phyloP scores from a whole-genome alignment of 1,284 basidiomycete species.

The Malassezia globosa region DNA sequence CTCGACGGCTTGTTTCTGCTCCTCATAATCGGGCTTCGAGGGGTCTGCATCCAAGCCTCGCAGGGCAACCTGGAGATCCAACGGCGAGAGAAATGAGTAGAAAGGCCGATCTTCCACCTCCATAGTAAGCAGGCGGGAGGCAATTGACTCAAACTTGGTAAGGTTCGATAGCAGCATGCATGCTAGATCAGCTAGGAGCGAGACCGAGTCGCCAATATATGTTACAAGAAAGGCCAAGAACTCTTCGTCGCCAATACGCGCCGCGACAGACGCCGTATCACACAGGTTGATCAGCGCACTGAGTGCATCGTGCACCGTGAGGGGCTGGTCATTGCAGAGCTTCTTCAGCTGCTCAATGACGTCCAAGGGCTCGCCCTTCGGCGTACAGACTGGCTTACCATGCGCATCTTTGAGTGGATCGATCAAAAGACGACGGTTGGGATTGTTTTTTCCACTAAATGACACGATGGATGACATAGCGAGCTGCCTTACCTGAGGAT shows the following conservation, averaged over 20 bases:
- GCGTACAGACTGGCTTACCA: constrained; percentile 24
- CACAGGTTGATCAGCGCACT: constrained; percentile 86
- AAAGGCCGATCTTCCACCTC: constrained; percentile 44
- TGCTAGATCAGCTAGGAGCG: constrained; percentile 81
- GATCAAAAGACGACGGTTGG: constrained; percentile 31
- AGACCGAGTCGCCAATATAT: constrained; percentile 78
- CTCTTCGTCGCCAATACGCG: constrained; percentile 59
- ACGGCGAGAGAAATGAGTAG: constrained; percentile 35
- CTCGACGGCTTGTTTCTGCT: constrained; percentile 25
- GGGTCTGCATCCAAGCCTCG: constrained; percentile 40
- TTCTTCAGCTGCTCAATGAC: constrained; percentile 60
- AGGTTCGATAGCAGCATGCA: constrained; percentile 94
- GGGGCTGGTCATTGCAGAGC: constrained; percentile 66
- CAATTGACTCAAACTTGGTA: constrained; percentile 64
- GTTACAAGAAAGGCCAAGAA: constrained; percentile 77
- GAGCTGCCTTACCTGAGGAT: constrained; percentile 74
- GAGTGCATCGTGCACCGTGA: constrained; percentile 87
- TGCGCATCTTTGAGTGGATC: constrained; percentile 30
- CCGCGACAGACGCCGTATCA: constrained; percentile 63
- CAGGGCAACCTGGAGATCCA: constrained; percentile 30
- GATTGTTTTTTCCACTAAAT: constrained; percentile 31
- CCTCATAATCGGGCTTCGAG: constrained; percentile 31
- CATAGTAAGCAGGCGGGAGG: constrained; percentile 59
- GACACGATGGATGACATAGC: constrained; percentile 68
- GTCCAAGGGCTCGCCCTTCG: constrained; percentile 37